Evolutionary conservation across 257 asterid species (phyloP).

Genomic region (Schizonepeta tenuifolia): DNA sequence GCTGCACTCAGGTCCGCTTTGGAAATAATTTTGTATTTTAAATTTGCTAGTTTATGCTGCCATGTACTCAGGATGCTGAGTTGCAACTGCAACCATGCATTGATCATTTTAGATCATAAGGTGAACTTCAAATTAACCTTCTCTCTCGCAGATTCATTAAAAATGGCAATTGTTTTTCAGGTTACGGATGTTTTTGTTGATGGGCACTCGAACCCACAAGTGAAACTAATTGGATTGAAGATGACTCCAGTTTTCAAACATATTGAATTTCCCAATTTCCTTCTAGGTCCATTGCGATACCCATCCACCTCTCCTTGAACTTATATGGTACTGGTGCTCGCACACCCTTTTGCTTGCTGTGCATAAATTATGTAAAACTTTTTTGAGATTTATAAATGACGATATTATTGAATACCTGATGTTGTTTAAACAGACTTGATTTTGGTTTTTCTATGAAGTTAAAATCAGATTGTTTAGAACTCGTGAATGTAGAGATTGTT

Average conservation of each 20-base stretch:
- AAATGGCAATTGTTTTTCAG: constrained; percentile 47
- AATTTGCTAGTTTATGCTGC: not conserved
- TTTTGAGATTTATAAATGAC: not conserved
- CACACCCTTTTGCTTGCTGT: not conserved
- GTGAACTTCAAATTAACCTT: not conserved
- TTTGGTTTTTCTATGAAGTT: not conserved
- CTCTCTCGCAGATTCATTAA: not conserved
- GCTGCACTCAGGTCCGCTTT: constrained; percentile 79
- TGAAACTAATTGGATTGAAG: constrained; percentile 73
- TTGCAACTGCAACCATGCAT: not conserved
- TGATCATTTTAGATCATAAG: not conserved
- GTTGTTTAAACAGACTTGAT: not conserved
- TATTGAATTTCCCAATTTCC: constrained; percentile 55
- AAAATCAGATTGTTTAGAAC: not conserved
- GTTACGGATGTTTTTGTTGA: constrained; percentile 63
- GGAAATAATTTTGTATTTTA: not conserved
- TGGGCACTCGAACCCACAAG: constrained; percentile 79
- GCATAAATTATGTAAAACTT: not conserved
- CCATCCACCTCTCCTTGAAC: constrained; percentile 35
- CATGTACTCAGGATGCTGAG: not conserved
- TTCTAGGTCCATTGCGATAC: constrained; percentile 61
- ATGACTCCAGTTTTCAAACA: constrained; percentile 54
- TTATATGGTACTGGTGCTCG: not conserved
- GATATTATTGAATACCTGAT: not conserved
- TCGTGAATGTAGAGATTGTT: constrained; percentile 20